These are phyloP conservation scores for Coprinopsis sp. DNA, from an alignment of 768 basidiomycete species.

Conservation along the genomic window DNA sequence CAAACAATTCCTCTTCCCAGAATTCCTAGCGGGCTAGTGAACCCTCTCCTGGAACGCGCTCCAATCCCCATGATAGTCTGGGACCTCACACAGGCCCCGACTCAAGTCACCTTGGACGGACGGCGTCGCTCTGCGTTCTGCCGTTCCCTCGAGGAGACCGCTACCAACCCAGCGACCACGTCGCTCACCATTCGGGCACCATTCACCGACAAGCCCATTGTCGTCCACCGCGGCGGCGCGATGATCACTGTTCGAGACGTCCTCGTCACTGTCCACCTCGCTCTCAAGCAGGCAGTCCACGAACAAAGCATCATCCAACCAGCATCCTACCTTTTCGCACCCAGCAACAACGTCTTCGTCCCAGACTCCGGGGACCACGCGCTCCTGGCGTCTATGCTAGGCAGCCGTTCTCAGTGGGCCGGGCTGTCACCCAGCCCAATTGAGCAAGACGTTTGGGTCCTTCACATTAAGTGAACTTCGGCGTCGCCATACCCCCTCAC, in stretches of 20 bases:
- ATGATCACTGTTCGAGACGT: constrained; percentile 9
- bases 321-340: background rate
- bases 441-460: constrained; percentile 11
- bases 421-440: constrained; percentile 4
- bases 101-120: constrained; percentile 1
- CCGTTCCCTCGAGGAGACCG: constrained; percentile 6
- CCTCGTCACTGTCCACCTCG: constrained; percentile 6
- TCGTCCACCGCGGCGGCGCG: constrained; percentile 4
- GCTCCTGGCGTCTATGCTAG: constrained; percentile 1
- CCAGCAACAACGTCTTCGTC: background rate
- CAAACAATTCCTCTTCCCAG: constrained; percentile 3
- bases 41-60: constrained; percentile 5
- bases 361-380: constrained; percentile 1
- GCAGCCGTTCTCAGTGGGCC: constrained; percentile 5
- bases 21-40: constrained; percentile 2
- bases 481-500: too few species aligned
- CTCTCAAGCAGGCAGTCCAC: background rate
- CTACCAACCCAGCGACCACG: background rate
- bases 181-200: constrained; percentile 7
- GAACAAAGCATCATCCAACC: constrained; percentile 1
- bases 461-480: constrained; percentile 12
- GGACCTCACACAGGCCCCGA: background rate
- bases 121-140: background rate
- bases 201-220: constrained; percentile 6
- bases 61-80: constrained; percentile 5